Evolutionary conservation across 2,329 filamentous ascomycete species (phyloP), one percentile per base, ranked within the genome.

Genomic region (Albophoma yamanashiensis): DNA sequence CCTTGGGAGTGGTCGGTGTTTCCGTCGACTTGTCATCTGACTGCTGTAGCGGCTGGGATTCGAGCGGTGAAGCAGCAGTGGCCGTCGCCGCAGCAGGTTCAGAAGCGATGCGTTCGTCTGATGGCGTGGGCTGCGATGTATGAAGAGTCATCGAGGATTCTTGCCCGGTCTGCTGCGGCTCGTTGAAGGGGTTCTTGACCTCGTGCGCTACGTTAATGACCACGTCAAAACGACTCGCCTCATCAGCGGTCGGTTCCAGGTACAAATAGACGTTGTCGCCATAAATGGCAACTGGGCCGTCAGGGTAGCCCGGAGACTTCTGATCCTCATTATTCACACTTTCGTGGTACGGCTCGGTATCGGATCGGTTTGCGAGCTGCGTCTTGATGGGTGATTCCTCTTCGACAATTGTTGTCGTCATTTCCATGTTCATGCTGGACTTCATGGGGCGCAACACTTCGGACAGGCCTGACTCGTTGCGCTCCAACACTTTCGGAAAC

Each of bases 161-260:
- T 67, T 68, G 42, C 64, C 69, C 31, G 61, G 66, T 56, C 64
- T 61, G 71, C 63, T 66, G 71, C 57, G 66, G 65, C 36, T 65
- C 70, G 64, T 75, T 75, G 68, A 93, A 91, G 0, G 90, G 90
- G 67, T 94, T 92, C 60, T 80, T 80, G 2, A 94, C 90, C 73
- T 95, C 90, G 61, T 88, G 86, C 1, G 90, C 90, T 8, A 93
- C 90, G 64, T 95, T 95, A 69, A 94, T 86, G 22, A 95, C 85
- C 3, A 93, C 87, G 66, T 94, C 91, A 64, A 92, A 95, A 40
- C 83, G 80, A 14, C 87, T 80, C 2, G 89, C 89, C 70, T 92
- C 88, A 47, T 92, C 87, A 0, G 86, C 86, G 1, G 87, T 90
- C 0, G 90, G 90, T 70, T 95, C 90, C 47, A 90, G 78, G 67